A percentile compares a stretch with the other conserved stretches of the same genome.
Evolutionary conservation across 176 grass and related monocot species (phyloP).

Genomic region (Urochloa ruziziensis): DNA sequence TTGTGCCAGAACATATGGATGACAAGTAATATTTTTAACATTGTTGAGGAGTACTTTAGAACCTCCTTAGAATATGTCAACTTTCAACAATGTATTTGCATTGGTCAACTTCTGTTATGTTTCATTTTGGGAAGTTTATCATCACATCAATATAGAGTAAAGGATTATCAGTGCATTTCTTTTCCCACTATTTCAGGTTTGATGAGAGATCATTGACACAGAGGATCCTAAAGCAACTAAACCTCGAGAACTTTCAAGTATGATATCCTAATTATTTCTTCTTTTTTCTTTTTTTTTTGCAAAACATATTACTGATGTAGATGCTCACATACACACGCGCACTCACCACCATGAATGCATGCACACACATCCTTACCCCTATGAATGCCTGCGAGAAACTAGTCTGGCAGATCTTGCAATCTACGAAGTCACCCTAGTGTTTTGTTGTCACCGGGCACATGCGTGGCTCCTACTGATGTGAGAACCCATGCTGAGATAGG

Average conservation of each 20-base stretch:
- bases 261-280: neutral
- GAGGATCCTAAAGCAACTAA: conserved; percentile 64
- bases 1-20: conserved; percentile 61
- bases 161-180: neutral
- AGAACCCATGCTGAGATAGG: neutral
- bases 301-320: neutral
- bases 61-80: neutral
- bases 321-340: neutral
- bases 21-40: conserved; percentile 49
- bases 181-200: conserved; percentile 46
- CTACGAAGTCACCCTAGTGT: neutral
- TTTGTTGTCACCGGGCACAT: neutral
- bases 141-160: neutral
- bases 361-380: neutral
- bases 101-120: neutral
- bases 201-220: conserved; percentile 72
- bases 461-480: neutral
- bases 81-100: neutral
- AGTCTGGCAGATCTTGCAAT: neutral
- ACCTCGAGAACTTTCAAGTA: conserved; percentile 84
- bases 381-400: neutral
- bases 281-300: neutral
- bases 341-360: neutral
- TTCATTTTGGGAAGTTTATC: neutral
- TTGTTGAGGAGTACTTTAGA: neutral